Percentiles rank a stretch among this genome's conserved stretches.
phyloP scores from a whole-genome alignment of 257 asterid species.

The Solanum medicagineum region DNA sequence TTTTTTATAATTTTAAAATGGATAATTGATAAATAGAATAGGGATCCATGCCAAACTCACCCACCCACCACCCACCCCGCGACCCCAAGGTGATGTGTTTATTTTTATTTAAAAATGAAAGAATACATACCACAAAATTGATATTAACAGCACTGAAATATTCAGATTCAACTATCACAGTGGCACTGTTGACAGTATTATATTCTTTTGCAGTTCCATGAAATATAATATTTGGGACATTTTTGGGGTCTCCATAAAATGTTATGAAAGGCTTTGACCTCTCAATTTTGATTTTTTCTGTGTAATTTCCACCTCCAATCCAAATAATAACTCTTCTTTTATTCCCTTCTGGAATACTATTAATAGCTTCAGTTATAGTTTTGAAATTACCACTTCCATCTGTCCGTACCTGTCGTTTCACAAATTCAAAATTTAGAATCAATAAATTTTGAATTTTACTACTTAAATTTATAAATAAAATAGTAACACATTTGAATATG shows the following conservation, averaged over 20 bases:
- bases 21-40: neutral
- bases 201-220: constrained; percentile 42
- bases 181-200: constrained; percentile 53
- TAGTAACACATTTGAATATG: neutral
- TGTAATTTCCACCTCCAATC: constrained; percentile 61
- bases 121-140: constrained; percentile 44
- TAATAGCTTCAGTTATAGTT: constrained; percentile 44
- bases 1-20: neutral
- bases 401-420: neutral
- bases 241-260: constrained; percentile 40
- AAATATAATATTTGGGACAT: constrained; percentile 23
- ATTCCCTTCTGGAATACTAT: constrained; percentile 40
- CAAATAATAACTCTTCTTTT: constrained; percentile 31
- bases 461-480: neutral
- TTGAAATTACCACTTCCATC: constrained; percentile 57
- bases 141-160: constrained; percentile 50
- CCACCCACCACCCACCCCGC: neutral
- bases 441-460: neutral
- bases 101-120: neutral
- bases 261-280: constrained; percentile 38
- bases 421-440: neutral
- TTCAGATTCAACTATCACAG: constrained; percentile 38
- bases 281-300: constrained; percentile 36
- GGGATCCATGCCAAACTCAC: neutral
- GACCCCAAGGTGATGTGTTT: neutral